Evolutionary conservation across 73 alveolate genomes (phyloP), one percentile per base, ranked within the genome.

Genomic region (Effrenium voratum): DNA sequence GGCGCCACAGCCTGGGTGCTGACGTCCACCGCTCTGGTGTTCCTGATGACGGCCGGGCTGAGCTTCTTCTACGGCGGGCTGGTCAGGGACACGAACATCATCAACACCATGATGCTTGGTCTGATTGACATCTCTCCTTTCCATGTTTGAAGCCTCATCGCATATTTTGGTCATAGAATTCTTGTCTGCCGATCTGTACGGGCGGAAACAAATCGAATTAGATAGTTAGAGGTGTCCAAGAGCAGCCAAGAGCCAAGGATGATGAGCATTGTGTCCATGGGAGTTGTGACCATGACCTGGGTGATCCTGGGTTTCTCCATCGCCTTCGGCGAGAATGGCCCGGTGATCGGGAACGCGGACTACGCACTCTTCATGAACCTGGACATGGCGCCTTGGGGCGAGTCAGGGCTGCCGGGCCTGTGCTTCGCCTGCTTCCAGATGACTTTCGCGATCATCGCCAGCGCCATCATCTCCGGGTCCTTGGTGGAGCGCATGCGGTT

Each of bases 401-500:
- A 22, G 26, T 72, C 76, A 6, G 41, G 41, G 41, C 76, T 63
- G 77, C 82, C 30, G 40, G 82, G 40, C 26, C 82, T 72, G 32
- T 34, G n/a, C 46, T 72, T 72, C 47, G 82, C 82, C 15, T 45
- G 49, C 46, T 82, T 49, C 73, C 92, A 49, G 92, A 50, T 34
- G 92, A 83, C 93, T 41, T 83, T 50, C 57, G 93, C 93, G 16
- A 83, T 83, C 93, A 83, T 83, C 66, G 75, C 93, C 2, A 50
- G 63, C 0, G 88, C 92, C 22, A 82, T 82, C 52, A 82, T 82
- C 26, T 82, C 92, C 15, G 92, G 92, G 30, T 50, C 92, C 28
- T 50, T 82, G 92, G 92, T 82, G 73, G 92, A 82, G 92, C 92
- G 92, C 76, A 82, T 82, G 73, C 92, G 92, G 3, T 82, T 85